Percentiles rank a stretch among this genome's conserved stretches.
phyloP scores from a whole-genome alignment of 768 basidiomycete genomes.

The Mrakia gelida region DNA sequence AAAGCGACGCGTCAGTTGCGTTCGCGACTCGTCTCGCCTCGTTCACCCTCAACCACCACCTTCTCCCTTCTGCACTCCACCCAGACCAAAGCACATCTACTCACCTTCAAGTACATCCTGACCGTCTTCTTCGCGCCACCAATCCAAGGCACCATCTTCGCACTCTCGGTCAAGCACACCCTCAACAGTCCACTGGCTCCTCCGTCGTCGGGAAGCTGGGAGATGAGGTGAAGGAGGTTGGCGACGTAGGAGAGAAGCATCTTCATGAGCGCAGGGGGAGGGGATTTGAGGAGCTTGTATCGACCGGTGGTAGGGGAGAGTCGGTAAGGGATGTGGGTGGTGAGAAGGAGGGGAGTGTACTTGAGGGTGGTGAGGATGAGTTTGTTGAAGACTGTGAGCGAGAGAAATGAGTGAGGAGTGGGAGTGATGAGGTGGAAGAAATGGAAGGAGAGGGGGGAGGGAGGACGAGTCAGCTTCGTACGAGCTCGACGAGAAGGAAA shows the following conservation, averaged over 20 bases:
- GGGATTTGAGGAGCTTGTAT: conserved; percentile 80
- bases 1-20: neutral
- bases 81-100: conserved; percentile 12
- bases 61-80: neutral
- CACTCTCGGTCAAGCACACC: conserved; percentile 73
- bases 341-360: conserved; percentile 84
- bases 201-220: conserved; percentile 58
- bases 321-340: conserved; percentile 84
- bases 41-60: no score
- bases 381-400: conserved; percentile 81
- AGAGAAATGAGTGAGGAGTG: neutral
- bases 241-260: conserved; percentile 84
- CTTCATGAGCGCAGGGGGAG: conserved; percentile 76
- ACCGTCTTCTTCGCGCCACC: conserved; percentile 76
- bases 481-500: neutral
- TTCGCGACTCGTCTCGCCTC: neutral
- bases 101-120: conserved; percentile 79
- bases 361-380: conserved; percentile 76
- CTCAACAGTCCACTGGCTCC: conserved; percentile 44
- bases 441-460: neutral
- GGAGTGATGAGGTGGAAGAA: no score
- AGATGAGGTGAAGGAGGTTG: conserved; percentile 73
- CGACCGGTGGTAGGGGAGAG: conserved; percentile 66
- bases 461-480: neutral
- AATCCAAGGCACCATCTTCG: conserved; percentile 85